phyloP scores from a whole-genome alignment of 2,329 filamentous ascomycete genomes.

The Trichoderma cornu-damae region DNA sequence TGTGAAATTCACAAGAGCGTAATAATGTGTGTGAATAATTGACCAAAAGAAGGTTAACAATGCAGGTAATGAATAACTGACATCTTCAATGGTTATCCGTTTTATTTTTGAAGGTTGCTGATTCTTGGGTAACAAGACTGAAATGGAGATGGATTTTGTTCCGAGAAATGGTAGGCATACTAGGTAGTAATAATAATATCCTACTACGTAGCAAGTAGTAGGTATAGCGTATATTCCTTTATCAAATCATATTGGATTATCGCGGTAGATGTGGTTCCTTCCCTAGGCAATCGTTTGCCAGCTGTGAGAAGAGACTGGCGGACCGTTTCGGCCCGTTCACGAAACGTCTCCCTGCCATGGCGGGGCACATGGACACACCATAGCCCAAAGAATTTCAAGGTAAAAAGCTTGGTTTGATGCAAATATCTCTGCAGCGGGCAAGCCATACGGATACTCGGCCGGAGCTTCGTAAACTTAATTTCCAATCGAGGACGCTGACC shows the following conservation, averaged over 20 bases:
- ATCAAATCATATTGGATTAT: neutral
- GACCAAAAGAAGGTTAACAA: too few relatives aligned
- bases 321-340: slow-evolving; percentile 8
- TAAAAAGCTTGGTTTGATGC: slow-evolving; percentile 1
- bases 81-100: too few relatives aligned
- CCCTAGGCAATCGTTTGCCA: neutral
- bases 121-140: too few relatives aligned
- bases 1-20: too few relatives aligned
- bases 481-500: neutral
- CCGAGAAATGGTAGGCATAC: too few relatives aligned
- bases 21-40: too few relatives aligned
- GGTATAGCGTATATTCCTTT: neutral
- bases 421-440: neutral
- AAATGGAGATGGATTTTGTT: too few relatives aligned
- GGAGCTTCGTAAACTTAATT: neutral
- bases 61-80: too few relatives aligned
- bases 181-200: too few relatives aligned
- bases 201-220: neutral
- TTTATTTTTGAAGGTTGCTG: too few relatives aligned
- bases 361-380: slow-evolving; percentile 8
- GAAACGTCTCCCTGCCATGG: slow-evolving; percentile 7
- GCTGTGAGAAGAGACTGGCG: neutral
- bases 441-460: neutral
- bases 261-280: neutral
- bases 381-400: slow-evolving; percentile 10